Evolutionary conservation across 192 early-diverging fungal species (phyloP).

Genomic region (Coemansia sp.): DNA sequence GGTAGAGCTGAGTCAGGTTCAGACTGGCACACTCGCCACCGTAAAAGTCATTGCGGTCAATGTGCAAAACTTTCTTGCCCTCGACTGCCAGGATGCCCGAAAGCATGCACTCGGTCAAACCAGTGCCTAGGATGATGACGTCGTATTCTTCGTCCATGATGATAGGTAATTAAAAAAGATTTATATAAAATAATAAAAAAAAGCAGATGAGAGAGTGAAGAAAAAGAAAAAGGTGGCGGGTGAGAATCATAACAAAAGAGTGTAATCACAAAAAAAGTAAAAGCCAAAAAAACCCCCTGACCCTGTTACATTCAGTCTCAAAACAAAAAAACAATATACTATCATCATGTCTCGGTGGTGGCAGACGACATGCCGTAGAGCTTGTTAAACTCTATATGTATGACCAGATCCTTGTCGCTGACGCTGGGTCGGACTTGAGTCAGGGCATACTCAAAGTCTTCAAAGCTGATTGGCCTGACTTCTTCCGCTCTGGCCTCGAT

Average conservation of each 20-base stretch:
- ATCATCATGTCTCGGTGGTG: background rate
- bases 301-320: background rate
- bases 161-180: conserved; percentile 6
- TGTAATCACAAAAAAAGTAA: background rate
- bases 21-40: conserved; percentile 95
- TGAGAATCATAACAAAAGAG: conserved; percentile 15
- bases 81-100: conserved; percentile 87
- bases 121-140: conserved; percentile 87
- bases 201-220: background rate
- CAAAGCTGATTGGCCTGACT: conserved; percentile 72
- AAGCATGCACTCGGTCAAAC: conserved; percentile 88
- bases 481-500: conserved; percentile 58
- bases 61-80: conserved; percentile 91
- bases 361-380: conserved; percentile 66
- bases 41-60: conserved; percentile 97
- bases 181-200: conserved; percentile 1
- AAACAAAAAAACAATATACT: too few species aligned
- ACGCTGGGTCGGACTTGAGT: conserved; percentile 87
- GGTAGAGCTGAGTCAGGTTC: conserved; percentile 92
- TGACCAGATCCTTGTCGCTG: conserved; percentile 74
- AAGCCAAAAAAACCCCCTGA: background rate
- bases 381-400: conserved; percentile 73
- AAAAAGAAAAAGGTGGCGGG: background rate
- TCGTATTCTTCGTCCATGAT: conserved; percentile 86
- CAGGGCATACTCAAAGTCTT: conserved; percentile 80